phyloP scores from a whole-genome alignment of 495 filamentous ascomycete genomes.

The Durotheca rogersii region DNA sequence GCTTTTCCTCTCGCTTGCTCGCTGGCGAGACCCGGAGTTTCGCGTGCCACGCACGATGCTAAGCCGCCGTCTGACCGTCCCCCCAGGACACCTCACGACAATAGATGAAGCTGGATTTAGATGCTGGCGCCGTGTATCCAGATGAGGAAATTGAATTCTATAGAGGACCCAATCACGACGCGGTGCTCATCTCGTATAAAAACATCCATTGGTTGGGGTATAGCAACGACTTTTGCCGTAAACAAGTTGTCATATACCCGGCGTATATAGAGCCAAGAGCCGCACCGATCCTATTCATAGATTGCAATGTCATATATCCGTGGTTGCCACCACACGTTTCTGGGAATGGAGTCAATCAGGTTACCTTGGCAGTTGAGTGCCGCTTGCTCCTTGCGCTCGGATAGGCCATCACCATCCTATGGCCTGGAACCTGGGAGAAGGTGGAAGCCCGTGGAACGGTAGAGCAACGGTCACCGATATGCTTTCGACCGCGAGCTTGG shows the following conservation, averaged over 20 bases:
- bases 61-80: neutral
- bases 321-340: too few species aligned
- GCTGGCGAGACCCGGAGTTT: too few species aligned
- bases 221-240: conserved; percentile 11
- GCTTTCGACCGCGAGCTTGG: too few species aligned
- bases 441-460: too few species aligned
- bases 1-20: too few species aligned
- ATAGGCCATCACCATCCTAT: too few species aligned
- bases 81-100: neutral
- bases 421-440: neutral
- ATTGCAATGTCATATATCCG: neutral
- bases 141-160: neutral
- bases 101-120: neutral
- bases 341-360: too few species aligned
- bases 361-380: too few species aligned
- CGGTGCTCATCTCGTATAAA: neutral
- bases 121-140: neutral
- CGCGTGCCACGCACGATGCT: neutral
- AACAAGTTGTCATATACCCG: conserved; percentile 5
- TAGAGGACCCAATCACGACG: conserved; percentile 1
- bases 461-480: too few species aligned
- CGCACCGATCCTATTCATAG: conserved; percentile 1
- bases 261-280: conserved; percentile 6
- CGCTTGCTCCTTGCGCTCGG: too few species aligned
- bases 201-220: conserved; percentile 4